phyloP scores from a whole-genome alignment of 345 rosid genomes.

The Aquilaria malaccensis region DNA sequence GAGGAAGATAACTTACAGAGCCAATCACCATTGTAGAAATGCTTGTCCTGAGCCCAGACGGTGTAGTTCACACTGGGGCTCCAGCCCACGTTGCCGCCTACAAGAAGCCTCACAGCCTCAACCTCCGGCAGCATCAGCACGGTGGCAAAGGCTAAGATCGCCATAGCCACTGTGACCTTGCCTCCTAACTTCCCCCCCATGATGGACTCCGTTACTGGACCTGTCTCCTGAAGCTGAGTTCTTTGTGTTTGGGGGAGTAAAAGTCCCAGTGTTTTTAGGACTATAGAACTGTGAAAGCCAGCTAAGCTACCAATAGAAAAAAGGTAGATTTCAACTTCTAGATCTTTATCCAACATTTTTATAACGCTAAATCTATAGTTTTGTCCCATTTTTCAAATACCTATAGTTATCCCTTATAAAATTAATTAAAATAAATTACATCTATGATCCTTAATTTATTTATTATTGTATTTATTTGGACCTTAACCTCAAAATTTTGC shows the following conservation, averaged over 20 bases:
- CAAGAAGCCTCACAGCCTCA: conserved; percentile 52
- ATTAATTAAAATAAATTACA: too few species aligned
- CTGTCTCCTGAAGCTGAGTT: conserved; percentile 11
- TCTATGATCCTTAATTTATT: too few species aligned
- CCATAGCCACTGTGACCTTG: conserved; percentile 21
- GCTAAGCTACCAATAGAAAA: too few species aligned
- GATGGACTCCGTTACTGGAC: neutral
- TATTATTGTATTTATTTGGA: too few species aligned
- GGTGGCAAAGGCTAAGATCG: conserved; percentile 25
- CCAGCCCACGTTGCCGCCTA: conserved; percentile 65
- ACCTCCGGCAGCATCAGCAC: conserved; percentile 34
- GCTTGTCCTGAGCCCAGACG: conserved; percentile 70
- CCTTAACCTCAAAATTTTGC: too few species aligned
- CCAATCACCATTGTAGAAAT: conserved; percentile 92
- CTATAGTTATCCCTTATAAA: too few species aligned
- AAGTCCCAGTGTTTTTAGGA: too few species aligned
- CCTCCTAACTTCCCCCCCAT: conserved; percentile 17
- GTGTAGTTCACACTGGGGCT: conserved; percentile 65
- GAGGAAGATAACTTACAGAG: conserved; percentile 49
- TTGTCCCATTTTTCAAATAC: too few species aligned
- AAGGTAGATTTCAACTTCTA: too few species aligned
- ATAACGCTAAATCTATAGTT: too few species aligned
- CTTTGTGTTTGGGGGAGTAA: neutral
- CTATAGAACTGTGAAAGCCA: too few species aligned
- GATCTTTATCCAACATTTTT: too few species aligned